Base-by-base conservation (phyloP, 352 stramenopile species). In the Phytophthora nicotianae region DNA sequence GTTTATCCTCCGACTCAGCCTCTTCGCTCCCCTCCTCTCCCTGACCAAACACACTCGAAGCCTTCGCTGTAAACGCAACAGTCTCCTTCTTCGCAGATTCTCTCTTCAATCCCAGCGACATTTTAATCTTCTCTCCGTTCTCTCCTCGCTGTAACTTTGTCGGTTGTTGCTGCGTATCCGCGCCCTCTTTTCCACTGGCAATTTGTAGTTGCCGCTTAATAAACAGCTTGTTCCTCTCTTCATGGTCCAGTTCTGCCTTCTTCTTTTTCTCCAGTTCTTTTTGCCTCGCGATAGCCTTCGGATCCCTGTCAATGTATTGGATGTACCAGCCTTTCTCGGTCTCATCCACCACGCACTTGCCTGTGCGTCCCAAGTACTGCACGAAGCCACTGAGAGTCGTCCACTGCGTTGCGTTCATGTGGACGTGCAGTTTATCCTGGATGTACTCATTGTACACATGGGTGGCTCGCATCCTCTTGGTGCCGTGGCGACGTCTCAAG, bases 321-420 rank as follows among this genome's bases (percentile, higher is more conserved):
- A 99, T 90, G 75, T 98, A 98, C 97, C 97, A 99, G 16, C 97
- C 97, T 64, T 98, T 97, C 63, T 99, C 97, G 11, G 97, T 99
- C 75, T 99, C 97, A 66, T 99, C 97, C 26, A 99, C 97, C 1
- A 97, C 72, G 64, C 89, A 98, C 62, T 98, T 98, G 55, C 97
- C 96, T 24, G 83, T 98, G 63, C 98, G 98, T 2, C 97, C 97
- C 23, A 99, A 84, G 75, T 99, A 99, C 82, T 99, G 95, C 13
- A 99, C 93, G 79, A 99, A 99, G 38, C 90, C 85, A 5, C 89
- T 92, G 42, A 99, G 83, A 17, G 97, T 98, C 21, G 87, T 89
- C 97, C 97, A 99, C 60, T 98, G 93, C 16, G 98, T 99, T 0
- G 97, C 88, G 78, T 99, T 99, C 97, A 99, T 99, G 74, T 99